phyloP scores from a whole-genome alignment of 2,329 filamentous ascomycete species.

The Trichoderma sp. region DNA sequence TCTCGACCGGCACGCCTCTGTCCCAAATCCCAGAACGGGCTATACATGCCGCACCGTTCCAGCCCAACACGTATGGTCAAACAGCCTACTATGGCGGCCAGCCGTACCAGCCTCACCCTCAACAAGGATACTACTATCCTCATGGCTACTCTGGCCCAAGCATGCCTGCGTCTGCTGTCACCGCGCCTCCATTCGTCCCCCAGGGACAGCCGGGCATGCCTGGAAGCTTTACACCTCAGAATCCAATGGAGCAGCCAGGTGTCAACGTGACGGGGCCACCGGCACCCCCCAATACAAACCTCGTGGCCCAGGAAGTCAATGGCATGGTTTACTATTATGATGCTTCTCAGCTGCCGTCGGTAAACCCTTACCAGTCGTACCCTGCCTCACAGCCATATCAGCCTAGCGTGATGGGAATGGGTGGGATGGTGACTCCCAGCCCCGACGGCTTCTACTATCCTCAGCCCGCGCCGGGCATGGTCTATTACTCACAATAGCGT shows the following conservation, averaged over 20 bases:
- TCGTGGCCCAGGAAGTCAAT: conserved; percentile 83
- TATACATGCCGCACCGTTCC: conserved; percentile 88
- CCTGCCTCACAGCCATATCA: conserved; percentile 55
- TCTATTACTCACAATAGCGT: conserved; percentile 62
- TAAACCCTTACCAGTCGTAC: conserved; percentile 51
- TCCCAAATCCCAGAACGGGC: conserved; percentile 92
- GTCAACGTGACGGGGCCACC: conserved; percentile 36
- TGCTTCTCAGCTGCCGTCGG: conserved; percentile 66
- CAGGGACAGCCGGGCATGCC: conserved; percentile 50
- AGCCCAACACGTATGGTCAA: conserved; percentile 68
- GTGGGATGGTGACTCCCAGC: conserved; percentile 74
- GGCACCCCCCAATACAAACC: conserved; percentile 40
- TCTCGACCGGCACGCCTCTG: conserved; percentile 75
- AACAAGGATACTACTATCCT: conserved; percentile 70
- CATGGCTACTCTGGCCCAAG: conserved; percentile 49
- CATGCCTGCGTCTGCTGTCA: conserved; percentile 50
- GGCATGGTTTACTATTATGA: conserved; percentile 97
- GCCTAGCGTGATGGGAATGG: conserved; percentile 66
- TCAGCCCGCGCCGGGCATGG: conserved; percentile 55
- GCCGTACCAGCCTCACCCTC: conserved; percentile 40
- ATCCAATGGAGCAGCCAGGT: conserved; percentile 41
- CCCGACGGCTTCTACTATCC: conserved; percentile 72
- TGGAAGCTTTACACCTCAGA: conserved; percentile 45
- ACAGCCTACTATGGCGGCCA: conserved; percentile 57
- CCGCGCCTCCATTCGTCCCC: conserved; percentile 60